These are phyloP conservation scores for Eimeria maxima DNA, from an alignment of 169 alveolate species.

Conservation along the genomic window DNA sequence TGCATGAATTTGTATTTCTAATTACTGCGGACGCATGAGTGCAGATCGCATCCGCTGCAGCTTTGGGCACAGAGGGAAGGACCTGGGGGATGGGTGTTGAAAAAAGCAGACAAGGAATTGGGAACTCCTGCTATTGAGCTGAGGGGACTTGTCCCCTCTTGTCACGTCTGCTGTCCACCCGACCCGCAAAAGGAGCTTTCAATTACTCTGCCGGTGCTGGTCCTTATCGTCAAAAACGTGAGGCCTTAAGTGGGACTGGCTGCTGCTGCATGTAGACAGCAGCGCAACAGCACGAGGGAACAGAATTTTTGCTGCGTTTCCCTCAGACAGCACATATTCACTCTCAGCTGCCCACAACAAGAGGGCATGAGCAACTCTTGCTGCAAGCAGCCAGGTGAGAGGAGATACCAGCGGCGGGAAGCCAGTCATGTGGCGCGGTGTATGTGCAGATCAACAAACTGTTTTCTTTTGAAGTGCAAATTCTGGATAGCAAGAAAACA, in stretches of 20 bases:
- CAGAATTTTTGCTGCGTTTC: not conserved
- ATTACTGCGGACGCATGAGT: not conserved
- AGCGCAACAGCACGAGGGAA: not conserved
- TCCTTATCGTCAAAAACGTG: slow-evolving; percentile 95
- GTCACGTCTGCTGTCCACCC: slow-evolving; percentile 93
- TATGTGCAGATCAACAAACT: slow-evolving; percentile 93
- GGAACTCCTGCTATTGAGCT: slow-evolving; percentile 66
- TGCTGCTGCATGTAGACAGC: not conserved
- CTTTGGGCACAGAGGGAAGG: slow-evolving; percentile 69
- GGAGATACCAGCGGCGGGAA: not conserved
- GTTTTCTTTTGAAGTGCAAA: slow-evolving; percentile 97
- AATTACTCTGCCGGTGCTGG: slow-evolving; percentile 96
- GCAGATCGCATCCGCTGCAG: slow-evolving; percentile 77
- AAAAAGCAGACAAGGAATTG: slow-evolving; percentile 28
- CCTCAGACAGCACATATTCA: not conserved
- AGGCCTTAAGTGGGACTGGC: slow-evolving; percentile 4
- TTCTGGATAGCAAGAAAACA: slow-evolving; percentile 96
- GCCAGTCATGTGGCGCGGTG: not conserved
- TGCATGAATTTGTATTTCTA: not conserved
- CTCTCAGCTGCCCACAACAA: not conserved
- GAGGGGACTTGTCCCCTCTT: slow-evolving; percentile 90
- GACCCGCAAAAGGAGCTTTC: slow-evolving; percentile 94
- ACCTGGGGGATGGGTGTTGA: slow-evolving; percentile 8
- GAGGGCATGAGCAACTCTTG: not conserved
- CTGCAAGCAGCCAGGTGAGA: not conserved